Evolutionary conservation across 495 filamentous ascomycete species (phyloP), one percentile per base, ranked within the genome.

Genomic region (Neohortaea acidophila): DNA sequence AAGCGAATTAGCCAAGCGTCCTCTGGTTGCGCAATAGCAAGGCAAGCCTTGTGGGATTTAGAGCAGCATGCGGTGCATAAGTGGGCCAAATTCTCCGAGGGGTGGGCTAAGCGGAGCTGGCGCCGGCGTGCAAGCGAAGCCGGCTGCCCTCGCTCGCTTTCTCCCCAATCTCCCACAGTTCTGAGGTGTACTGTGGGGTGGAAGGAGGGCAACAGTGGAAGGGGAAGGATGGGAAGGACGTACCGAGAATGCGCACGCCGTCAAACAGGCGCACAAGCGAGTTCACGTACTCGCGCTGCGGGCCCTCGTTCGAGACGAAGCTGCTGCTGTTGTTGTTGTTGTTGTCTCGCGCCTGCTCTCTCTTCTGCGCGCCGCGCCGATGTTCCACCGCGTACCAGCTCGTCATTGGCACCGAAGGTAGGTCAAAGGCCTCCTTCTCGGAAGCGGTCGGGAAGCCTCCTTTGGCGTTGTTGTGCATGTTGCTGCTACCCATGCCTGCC

Each of bases 261-360:
- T 99, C 89, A 56, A 86, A 99, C 44, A 99, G 63, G 47, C 80
- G 75, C 51, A 86, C 87, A 59, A 99, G 67, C 43, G 83, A 77
- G 36, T 75, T 72, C 80, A 93, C 93, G 52, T 96, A 97, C 77
- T 74, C 29, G 78, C 27, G 72, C 59, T 94, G 81, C 5, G 84
- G 83, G 4, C 91, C 91, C 25, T 72, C 67, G n/a, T n/a, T n/a
- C n/a, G n/a, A n/a, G n/a, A n/a, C n/a, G 49, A 84, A 89, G 38
- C 73, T 64, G 18, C 83, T 65, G 13, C 69, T 36, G 7, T 29
- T 24, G n/a, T 20, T 22, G 21, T 26, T 22, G 24, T n/a, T 27
- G 24, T n/a, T 27, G 7, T n/a, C 24, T n/a, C n/a, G n/a, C n/a
- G n/a, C n/a, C n/a, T n/a, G 33, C 38, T n/a, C n/a, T n/a, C n/a